Conservation (phyloP, 441 rosid genomes). For the Arabidopsis lyrata region DNA sequence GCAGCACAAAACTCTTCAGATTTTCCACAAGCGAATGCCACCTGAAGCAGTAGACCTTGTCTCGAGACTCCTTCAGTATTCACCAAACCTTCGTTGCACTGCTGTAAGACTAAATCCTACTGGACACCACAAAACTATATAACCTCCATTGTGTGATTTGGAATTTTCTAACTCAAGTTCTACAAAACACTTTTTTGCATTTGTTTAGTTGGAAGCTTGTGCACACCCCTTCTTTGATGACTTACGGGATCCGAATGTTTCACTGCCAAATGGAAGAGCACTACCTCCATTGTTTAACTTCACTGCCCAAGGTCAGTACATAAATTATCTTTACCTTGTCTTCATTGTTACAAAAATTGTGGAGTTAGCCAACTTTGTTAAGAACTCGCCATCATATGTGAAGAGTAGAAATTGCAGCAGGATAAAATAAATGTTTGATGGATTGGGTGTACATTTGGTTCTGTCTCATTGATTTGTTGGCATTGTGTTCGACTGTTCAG, state of each 20-base stretch:
- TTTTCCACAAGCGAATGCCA: conserved; percentile 52
- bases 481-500: conserved; percentile 53
- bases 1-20: conserved; percentile 33
- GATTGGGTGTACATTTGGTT: conserved; percentile 3
- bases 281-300: conserved; percentile 82
- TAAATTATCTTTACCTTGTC: background rate
- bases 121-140: background rate
- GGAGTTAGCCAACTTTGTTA: conserved; percentile 6
- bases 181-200: background rate
- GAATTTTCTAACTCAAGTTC: background rate
- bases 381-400: conserved; percentile 4
- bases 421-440: background rate
- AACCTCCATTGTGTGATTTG: conserved; percentile 11
- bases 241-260: conserved; percentile 64
- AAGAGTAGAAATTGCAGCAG: conserved; percentile 4
- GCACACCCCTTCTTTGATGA: conserved; percentile 83
- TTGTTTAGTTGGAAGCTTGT: conserved; percentile 77
- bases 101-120: conserved; percentile 38
- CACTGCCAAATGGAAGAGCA: conserved; percentile 76
- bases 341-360: background rate
- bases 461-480: conserved; percentile 20
- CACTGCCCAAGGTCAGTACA: conserved; percentile 66
- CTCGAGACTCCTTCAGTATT: conserved; percentile 50
- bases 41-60: conserved; percentile 53
- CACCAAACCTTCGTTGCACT: conserved; percentile 53